A percentile compares a stretch with the other conserved stretches of the same genome.
Evolutionary conservation across 768 basidiomycete genomes (phyloP).

Genomic region (Boletus reticulatus): DNA sequence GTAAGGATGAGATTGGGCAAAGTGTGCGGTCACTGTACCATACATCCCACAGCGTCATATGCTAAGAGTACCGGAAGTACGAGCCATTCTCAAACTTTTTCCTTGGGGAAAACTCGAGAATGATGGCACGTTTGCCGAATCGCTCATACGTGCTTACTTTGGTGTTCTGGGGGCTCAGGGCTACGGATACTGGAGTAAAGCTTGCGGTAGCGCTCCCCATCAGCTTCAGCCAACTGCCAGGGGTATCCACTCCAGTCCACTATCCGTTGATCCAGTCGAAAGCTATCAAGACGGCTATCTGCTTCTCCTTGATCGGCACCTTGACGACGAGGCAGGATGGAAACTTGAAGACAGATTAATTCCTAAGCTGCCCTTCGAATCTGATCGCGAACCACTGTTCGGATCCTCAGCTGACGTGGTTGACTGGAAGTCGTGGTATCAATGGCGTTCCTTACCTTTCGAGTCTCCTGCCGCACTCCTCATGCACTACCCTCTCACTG

Average conservation of each 20-base stretch:
- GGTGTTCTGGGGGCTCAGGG: constrained; percentile 38
- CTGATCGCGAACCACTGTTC: constrained; percentile 26
- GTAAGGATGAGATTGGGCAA: constrained; percentile 1
- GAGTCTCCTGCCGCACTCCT: constrained; percentile 42
- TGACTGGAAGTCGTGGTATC: constrained; percentile 45
- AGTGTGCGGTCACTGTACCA: not conserved
- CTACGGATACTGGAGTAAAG: constrained; percentile 42
- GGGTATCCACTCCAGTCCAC: constrained; percentile 1
- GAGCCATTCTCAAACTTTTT: constrained; percentile 35
- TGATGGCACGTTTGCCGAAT: constrained; percentile 38
- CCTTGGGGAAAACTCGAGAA: constrained; percentile 43
- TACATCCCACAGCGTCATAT: constrained; percentile 33
- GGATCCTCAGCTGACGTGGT: constrained; percentile 28
- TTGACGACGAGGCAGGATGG: constrained; percentile 37
- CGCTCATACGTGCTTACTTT: constrained; percentile 36
- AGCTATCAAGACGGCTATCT: constrained; percentile 33
- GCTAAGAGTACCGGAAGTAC: constrained; percentile 33
- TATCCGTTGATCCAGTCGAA: constrained; percentile 9
- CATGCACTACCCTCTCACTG: constrained; percentile 43
- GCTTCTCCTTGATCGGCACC: constrained; percentile 31
- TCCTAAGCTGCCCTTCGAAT: constrained; percentile 32
- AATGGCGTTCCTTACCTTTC: constrained; percentile 44
- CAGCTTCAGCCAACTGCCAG: constrained; percentile 17
- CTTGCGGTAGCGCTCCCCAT: constrained; percentile 35
- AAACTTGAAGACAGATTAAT: constrained; percentile 34